A percentile compares a stretch with the other conserved stretches of the same genome.
phyloP scores from a whole-genome alignment of 805 yeast species.

The Metschnikowia hibisci region DNA sequence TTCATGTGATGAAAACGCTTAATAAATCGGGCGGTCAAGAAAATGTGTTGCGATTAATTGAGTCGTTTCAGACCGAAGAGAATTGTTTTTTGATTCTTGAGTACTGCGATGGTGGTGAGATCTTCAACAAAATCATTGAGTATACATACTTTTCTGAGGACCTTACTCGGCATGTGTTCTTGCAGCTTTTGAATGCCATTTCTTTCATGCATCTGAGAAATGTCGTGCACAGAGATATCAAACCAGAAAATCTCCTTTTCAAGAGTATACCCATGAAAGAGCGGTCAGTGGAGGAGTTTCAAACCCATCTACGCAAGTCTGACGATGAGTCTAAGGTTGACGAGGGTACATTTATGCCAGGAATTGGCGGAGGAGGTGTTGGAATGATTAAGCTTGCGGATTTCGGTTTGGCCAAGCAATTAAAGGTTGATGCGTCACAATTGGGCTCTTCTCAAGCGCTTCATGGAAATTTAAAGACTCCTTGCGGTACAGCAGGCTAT shows the following conservation, averaged over 20 bases:
- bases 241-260: slow-evolving; percentile 73
- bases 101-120: slow-evolving; percentile 72
- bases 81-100: slow-evolving; percentile 72
- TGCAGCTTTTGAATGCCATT: slow-evolving; percentile 61
- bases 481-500: slow-evolving; percentile 98
- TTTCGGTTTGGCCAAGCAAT: slow-evolving; percentile 89
- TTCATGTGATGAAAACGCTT: slow-evolving; percentile 66
- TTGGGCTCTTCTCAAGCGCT: slow-evolving; percentile 5
- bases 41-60: slow-evolving; percentile 60
- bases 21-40: slow-evolving; percentile 42
- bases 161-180: slow-evolving; percentile 57
- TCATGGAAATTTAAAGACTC: slow-evolving; percentile 74
- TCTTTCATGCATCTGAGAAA: slow-evolving; percentile 71
- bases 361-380: slow-evolving; percentile 89
- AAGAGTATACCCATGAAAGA: slow-evolving; percentile 49
- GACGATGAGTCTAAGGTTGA: slow-evolving; percentile 74
- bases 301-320: slow-evolving; percentile 47
- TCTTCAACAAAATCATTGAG: slow-evolving; percentile 63
- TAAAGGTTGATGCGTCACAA: slow-evolving; percentile 55
- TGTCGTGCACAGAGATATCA: slow-evolving; percentile 78
- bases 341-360: slow-evolving; percentile 80
- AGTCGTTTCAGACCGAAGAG: slow-evolving; percentile 59
- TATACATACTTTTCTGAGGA: slow-evolving; percentile 65
- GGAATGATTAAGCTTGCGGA: slow-evolving; percentile 91
- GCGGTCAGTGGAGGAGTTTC: slow-evolving; percentile 39